These are phyloP conservation scores for Candida ficus DNA, from an alignment of 805 yeast genomes.

Conservation along the genomic window DNA sequence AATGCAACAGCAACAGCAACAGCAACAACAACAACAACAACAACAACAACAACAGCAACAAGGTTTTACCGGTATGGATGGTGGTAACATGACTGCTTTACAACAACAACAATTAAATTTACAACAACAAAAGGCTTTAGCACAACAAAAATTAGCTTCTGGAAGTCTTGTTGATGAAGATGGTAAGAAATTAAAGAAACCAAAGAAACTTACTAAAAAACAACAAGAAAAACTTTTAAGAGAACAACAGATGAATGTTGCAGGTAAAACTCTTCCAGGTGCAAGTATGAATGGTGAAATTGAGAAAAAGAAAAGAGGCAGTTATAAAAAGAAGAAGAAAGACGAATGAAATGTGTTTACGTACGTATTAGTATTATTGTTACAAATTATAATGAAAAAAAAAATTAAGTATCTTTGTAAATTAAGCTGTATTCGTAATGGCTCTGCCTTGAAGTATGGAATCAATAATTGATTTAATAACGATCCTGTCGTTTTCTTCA, in stretches of 20 bases:
- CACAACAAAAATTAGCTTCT: conserved; percentile 23
- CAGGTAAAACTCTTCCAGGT: conserved; percentile 27
- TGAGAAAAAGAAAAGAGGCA: conserved; percentile 25
- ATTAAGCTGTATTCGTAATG: too few species aligned
- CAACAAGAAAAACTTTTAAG: conserved; percentile 11
- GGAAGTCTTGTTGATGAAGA: conserved; percentile 15
- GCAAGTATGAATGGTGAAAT: conserved; percentile 4
- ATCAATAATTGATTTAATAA: conserved; percentile 43
- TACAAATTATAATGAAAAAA: too few species aligned
- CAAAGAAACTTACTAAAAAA: conserved; percentile 17
- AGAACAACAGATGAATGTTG: conserved; percentile 14
- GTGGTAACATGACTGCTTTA: background rate
- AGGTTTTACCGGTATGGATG: conserved; percentile 17
- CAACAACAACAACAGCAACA: conserved; percentile 25
- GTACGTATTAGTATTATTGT: too few species aligned
- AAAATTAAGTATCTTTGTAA: too few species aligned
- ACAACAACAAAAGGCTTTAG: conserved; percentile 21
- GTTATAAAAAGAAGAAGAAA: conserved; percentile 24
- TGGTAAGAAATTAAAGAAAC: conserved; percentile 16
- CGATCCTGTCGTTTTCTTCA: conserved; percentile 59
- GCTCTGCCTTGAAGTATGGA: conserved; percentile 16
- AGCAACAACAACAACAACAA: conserved; percentile 16
- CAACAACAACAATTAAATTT: conserved; percentile 20
- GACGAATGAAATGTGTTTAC: conserved; percentile 10
- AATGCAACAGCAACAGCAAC: conserved; percentile 23